Percentiles rank a stretch among this genome's conserved stretches.
phyloP scores from a whole-genome alignment of 441 rosid species.

The Pelargonium citronellum region DNA sequence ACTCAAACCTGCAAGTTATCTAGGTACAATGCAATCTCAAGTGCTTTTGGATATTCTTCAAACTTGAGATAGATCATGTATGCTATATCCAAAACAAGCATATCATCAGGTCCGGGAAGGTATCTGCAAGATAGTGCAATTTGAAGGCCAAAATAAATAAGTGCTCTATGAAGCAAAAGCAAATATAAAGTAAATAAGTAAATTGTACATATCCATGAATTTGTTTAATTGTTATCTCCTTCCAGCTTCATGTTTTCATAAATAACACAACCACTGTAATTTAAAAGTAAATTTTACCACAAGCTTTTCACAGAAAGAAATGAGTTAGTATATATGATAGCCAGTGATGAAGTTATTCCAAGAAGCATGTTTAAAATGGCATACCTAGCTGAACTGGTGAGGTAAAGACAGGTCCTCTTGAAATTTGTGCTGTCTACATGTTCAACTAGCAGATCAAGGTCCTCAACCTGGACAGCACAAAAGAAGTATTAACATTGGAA shows the following conservation, averaged over 20 bases:
- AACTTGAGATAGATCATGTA: slow-evolving; percentile 77
- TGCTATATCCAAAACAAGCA: slow-evolving; percentile 67
- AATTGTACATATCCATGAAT: not conserved
- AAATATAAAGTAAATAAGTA: not conserved
- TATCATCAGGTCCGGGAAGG: slow-evolving; percentile 95
- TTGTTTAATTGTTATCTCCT: not conserved
- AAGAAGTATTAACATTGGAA: not conserved
- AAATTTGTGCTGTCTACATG: slow-evolving; percentile 83
- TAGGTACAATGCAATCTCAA: slow-evolving; percentile 79
- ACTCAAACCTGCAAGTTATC: slow-evolving; percentile 76
- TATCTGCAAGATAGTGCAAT: slow-evolving; percentile 46
- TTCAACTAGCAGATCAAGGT: slow-evolving; percentile 79
- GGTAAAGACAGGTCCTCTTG: slow-evolving; percentile 85
- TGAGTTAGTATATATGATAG: not conserved
- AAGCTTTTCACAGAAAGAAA: not conserved
- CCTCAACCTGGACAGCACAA: slow-evolving; percentile 56
- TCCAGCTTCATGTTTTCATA: not conserved
- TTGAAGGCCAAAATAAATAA: slow-evolving; percentile 17
- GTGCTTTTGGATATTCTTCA: slow-evolving; percentile 69
- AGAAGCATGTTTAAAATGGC: slow-evolving; percentile 16
- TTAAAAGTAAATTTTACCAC: not conserved
- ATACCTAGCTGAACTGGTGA: slow-evolving; percentile 85
- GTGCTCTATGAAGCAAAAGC: not conserved
- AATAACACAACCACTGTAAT: not conserved
- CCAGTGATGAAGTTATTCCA: not conserved